phyloP scores from a whole-genome alignment of 2,329 filamentous ascomycete species.

The Tricladium varicosporioides region DNA sequence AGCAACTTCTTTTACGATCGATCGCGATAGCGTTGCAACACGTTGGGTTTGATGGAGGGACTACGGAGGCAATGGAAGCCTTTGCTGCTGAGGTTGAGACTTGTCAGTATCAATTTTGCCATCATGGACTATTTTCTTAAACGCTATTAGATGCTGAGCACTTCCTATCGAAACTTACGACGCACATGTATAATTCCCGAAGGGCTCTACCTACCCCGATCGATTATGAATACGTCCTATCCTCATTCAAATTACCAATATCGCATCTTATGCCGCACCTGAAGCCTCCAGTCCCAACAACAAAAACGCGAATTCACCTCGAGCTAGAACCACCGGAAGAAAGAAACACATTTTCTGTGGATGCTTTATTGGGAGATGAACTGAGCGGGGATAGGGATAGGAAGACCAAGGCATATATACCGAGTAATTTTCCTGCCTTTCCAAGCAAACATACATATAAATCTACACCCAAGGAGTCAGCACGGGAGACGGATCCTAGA shows the following conservation, averaged over 20 bases:
- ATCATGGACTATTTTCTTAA: slow-evolving; percentile 11
- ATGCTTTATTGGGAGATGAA: slow-evolving; percentile 43
- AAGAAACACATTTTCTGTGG: slow-evolving; percentile 42
- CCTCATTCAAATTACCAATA: slow-evolving; percentile 50
- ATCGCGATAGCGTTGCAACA: slow-evolving; percentile 55
- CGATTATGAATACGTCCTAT: slow-evolving; percentile 56
- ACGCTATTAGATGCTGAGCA: slow-evolving; percentile 28
- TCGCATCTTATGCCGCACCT: slow-evolving; percentile 55
- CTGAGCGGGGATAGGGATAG: slow-evolving; percentile 59
- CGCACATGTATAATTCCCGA: slow-evolving; percentile 33
- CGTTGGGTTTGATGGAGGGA: slow-evolving; percentile 56
- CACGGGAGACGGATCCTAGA: slow-evolving; percentile 50
- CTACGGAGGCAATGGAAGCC: slow-evolving; percentile 56
- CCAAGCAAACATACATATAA: slow-evolving; percentile 64
- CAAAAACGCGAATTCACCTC: slow-evolving; percentile 33
- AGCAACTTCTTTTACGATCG: slow-evolving; percentile 46
- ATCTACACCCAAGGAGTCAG: slow-evolving; percentile 49
- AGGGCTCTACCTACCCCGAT: slow-evolving; percentile 52
- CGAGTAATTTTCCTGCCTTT: slow-evolving; percentile 57
- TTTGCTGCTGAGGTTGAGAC: slow-evolving; percentile 55
- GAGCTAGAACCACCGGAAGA: slow-evolving; percentile 38
- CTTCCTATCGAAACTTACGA: slow-evolving; percentile 31
- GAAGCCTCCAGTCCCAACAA: slow-evolving; percentile 47
- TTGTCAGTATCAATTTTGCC: slow-evolving; percentile 44
- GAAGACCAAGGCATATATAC: slow-evolving; percentile 54